Evolutionary conservation across 2,329 filamentous ascomycete genomes (phyloP).

Genomic region (Arachnomyces sp.): DNA sequence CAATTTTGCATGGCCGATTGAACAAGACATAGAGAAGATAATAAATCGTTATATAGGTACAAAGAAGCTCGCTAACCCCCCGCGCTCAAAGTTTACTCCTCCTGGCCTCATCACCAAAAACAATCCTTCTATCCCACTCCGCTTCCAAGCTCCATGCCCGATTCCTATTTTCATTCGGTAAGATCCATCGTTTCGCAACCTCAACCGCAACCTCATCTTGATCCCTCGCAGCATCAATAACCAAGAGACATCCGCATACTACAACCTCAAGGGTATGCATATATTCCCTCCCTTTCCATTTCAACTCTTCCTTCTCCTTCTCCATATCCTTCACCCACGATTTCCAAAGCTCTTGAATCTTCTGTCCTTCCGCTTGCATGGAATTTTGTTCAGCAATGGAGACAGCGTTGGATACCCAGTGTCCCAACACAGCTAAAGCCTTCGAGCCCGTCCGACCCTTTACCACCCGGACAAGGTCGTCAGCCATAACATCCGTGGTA

Average conservation of each 20-base stretch:
- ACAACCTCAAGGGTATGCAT: slow-evolving; percentile 24
- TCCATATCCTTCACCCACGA: slow-evolving; percentile 9
- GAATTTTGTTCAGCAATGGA: slow-evolving; percentile 37
- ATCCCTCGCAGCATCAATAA: slow-evolving; percentile 26
- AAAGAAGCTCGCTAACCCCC: no score
- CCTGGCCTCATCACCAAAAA: slow-evolving; percentile 9
- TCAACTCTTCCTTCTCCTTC: slow-evolving; percentile 21
- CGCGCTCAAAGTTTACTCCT: no score
- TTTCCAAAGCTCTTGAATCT: slow-evolving; percentile 6
- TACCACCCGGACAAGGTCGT: slow-evolving; percentile 39
- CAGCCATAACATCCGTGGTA: slow-evolving; percentile 59
- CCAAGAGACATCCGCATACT: slow-evolving; percentile 23
- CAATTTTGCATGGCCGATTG: no score
- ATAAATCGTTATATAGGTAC: no score
- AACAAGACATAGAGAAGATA: no score
- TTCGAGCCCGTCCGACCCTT: slow-evolving; percentile 16
- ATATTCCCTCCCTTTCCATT: slow-evolving; percentile 21
- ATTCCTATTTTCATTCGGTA: slow-evolving; percentile 4
- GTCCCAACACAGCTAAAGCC: slow-evolving; percentile 19
- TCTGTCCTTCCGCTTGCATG: slow-evolving; percentile 35
- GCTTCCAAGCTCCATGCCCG: slow-evolving; percentile 10
- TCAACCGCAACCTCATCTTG: slow-evolving; percentile 22
- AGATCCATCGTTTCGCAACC: slow-evolving; percentile 13
- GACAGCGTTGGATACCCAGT: slow-evolving; percentile 40
- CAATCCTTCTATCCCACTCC: slow-evolving; percentile 14